Evolutionary conservation across 2,329 filamentous ascomycete genomes (phyloP), one percentile per base, ranked within the genome.

Genomic region (Cytospora chrysosperma): DNA sequence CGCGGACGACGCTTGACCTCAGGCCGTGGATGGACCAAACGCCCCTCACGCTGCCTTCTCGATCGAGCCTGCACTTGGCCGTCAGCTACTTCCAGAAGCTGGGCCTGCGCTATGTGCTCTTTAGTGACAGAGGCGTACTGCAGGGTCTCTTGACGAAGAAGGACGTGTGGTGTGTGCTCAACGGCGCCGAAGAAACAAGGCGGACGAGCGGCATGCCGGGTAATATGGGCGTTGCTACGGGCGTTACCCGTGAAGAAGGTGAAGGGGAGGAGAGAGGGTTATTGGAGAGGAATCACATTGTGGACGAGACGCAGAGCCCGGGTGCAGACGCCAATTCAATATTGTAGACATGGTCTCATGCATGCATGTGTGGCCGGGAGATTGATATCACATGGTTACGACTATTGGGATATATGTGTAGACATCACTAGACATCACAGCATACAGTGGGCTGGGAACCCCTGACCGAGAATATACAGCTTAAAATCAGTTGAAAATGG

Each of bases 11-110:
- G 0, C 86, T 99, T 47, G 95, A 99, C 76, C 83, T 99, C 13
- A 83, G 94, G 9, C 93, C 93, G 2, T 99, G 95, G 95, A 97
- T 99, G 93, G 95, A 99, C 75, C 94, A 97, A 75, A 99, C 95
- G 0, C 95, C 95, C 0, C 90, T 99, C 54, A 98, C 95, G 0
- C 82, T 98, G 21, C 91, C 92, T 50, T 88, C 87, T 26, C 85
- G 88, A 67, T 88, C 88, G 19, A 89, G 83, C 64, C 86, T 99
- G 65, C 88, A 93, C 73, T 84, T 98, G n/a, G 92, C 91, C 4
- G 88, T 96, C 27, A 88, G 85, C 63, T 96, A 99, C 83, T 98
- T 99, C 77, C 93, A 97, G 78, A 94, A 94, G 73, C 85, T 99
- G 10, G 95, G 95, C 24, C 78, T 99, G 66, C 85, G 94, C 57